Conservation (phyloP, 106 monocot species). For the Allium fistulosum region DNA sequence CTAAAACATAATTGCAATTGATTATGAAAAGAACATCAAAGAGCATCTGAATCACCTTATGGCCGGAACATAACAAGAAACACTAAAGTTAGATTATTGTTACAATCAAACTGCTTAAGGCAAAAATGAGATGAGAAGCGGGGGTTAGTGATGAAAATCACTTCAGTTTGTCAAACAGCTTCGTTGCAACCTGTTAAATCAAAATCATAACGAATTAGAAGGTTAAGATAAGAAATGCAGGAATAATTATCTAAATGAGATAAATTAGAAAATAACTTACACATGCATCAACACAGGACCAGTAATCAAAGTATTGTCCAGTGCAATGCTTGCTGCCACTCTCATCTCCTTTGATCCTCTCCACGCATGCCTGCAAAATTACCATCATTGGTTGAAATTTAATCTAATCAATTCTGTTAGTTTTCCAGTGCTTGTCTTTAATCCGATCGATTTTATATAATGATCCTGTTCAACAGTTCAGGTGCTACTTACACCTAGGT, state of each 20-base stretch:
- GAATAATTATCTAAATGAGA: not conserved
- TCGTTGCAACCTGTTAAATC: conserved; percentile 39
- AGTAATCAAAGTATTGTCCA: conserved; percentile 83
- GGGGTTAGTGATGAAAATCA: conserved; percentile 14
- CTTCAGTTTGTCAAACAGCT: conserved; percentile 65
- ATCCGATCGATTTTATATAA: too few species aligned
- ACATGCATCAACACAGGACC: conserved; percentile 55
- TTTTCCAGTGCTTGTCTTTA: too few species aligned
- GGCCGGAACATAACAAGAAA: too few species aligned
- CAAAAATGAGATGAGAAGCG: too few species aligned
- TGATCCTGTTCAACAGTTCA: too few species aligned
- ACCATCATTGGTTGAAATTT: not conserved
- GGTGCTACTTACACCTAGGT: too few species aligned
- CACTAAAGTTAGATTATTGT: too few species aligned
- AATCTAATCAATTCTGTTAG: too few species aligned
- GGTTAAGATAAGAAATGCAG: not conserved
- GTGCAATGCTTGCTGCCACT: conserved; percentile 75
- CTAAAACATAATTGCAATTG: too few species aligned
- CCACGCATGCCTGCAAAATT: conserved; percentile 39
- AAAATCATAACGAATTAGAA: not conserved
- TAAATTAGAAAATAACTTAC: conserved; percentile 26
- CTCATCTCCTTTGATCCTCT: conserved; percentile 60
- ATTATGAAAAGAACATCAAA: too few species aligned
- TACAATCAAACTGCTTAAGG: too few species aligned
- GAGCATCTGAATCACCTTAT: too few species aligned